Conservation (phyloP, 768 basidiomycete genomes). For the Mycena alexandri region DNA sequence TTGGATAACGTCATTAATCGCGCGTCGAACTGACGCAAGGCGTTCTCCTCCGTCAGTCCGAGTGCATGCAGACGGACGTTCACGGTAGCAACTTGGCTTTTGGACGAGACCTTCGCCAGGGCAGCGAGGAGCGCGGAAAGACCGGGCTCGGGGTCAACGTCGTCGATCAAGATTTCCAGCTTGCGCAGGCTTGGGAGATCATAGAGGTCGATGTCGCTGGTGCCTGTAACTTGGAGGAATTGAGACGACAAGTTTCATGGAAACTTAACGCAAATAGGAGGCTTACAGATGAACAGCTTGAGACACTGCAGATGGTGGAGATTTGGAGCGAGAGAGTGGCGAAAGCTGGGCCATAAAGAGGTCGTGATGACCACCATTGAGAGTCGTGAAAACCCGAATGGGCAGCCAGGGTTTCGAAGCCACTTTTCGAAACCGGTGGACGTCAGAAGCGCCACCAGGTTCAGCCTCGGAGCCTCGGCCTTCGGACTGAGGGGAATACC, state of each 20-base stretch:
- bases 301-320: background rate
- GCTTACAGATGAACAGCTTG: background rate
- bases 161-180: background rate
- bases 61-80: background rate
- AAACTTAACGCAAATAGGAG: background rate
- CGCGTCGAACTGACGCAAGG: conserved; percentile 30
- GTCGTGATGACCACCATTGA: background rate
- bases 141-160: background rate
- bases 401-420: background rate
- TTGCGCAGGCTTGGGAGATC: background rate
- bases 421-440: background rate
- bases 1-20: conserved; percentile 5
- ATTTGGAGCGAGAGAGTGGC: background rate
- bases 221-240: background rate
- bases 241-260: background rate
- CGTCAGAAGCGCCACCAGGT: background rate
- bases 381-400: background rate
- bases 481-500: too few species aligned
- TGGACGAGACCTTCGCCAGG: background rate
- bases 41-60: background rate
- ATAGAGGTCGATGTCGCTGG: background rate
- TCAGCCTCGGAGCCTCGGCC: background rate
- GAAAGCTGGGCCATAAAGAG: background rate
- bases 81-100: background rate
- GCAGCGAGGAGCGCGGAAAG: background rate